Conservation (phyloP, 2,329 filamentous ascomycete species). For the Bimuria novae-zelandiae region DNA sequence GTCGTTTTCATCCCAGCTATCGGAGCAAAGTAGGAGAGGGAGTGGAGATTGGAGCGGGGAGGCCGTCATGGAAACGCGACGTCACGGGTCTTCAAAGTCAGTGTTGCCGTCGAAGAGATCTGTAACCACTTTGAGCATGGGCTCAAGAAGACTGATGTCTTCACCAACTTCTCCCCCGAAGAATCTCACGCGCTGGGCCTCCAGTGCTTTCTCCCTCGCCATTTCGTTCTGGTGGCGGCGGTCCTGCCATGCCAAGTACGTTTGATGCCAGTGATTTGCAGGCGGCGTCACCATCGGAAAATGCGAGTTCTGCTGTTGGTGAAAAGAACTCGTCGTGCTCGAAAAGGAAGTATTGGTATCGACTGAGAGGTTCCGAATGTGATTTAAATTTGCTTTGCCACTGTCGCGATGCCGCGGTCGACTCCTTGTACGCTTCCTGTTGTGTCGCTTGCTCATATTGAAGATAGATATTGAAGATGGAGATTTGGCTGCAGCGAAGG, state of each 20-base stretch:
- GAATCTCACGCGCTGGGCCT: conserved; percentile 46
- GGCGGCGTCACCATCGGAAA: conserved; percentile 24
- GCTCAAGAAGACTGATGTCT: conserved; percentile 48
- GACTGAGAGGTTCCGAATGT: conserved; percentile 36
- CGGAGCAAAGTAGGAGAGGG: conserved; percentile 10
- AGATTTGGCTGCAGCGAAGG: background rate
- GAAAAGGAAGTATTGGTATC: conserved; percentile 34
- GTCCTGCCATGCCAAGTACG: conserved; percentile 44
- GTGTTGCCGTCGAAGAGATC: conserved; percentile 51
- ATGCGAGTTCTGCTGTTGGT: conserved; percentile 12
- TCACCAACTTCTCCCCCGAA: conserved; percentile 52
- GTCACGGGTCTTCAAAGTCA: conserved; percentile 51
- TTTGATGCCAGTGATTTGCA: conserved; percentile 43
- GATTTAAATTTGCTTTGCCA: conserved; percentile 30
- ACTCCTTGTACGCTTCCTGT: conserved; percentile 50
- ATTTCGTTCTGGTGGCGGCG: conserved; percentile 37
- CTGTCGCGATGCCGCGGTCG: conserved; percentile 47
- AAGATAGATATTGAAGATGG: conserved; percentile 1
- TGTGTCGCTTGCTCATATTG: conserved; percentile 51
- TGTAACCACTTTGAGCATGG: conserved; percentile 54
- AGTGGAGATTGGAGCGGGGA: conserved; percentile 23
- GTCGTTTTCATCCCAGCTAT: conserved; percentile 2
- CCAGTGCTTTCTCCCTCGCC: conserved; percentile 34
- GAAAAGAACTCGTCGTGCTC: conserved; percentile 29
- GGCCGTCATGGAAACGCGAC: conserved; percentile 5